Evolutionary conservation across 208 protist species (phyloP).

Genomic region (Strigomonas oncopelti): DNA sequence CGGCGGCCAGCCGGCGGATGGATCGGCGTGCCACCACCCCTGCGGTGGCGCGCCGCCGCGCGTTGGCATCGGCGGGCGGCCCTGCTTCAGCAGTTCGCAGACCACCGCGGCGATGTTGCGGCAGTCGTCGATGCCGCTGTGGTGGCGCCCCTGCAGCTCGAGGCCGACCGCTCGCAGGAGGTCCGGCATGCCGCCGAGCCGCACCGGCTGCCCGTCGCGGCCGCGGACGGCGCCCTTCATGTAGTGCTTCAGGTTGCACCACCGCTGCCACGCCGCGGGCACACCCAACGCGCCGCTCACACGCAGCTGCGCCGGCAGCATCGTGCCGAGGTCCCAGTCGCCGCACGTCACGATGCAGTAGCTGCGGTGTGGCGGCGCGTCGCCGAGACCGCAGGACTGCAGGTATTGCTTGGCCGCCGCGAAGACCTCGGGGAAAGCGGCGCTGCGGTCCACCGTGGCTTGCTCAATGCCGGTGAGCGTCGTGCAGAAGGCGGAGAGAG

Average conservation of each 20-base stretch:
- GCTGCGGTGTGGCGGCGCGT: constrained; percentile 38
- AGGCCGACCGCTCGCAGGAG: constrained; percentile 74
- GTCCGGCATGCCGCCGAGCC: constrained; percentile 28
- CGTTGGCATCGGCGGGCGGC: constrained; percentile 8
- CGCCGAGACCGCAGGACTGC: constrained; percentile 33
- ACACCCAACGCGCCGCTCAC: constrained; percentile 22
- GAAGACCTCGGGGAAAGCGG: constrained; percentile 65
- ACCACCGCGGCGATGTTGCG: constrained; percentile 88
- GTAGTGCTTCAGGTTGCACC: constrained; percentile 89
- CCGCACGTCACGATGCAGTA: constrained; percentile 91
- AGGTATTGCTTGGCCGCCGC: constrained; percentile 62
- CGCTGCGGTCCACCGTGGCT: constrained; percentile 38
- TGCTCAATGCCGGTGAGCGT: constrained; percentile 87
- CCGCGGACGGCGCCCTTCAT: constrained; percentile 31
- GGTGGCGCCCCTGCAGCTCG: constrained; percentile 72
- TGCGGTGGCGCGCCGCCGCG: not conserved
- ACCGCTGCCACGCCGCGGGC: constrained; percentile 44
- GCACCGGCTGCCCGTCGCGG: not conserved
- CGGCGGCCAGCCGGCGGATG: constrained; percentile 7
- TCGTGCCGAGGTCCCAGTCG: constrained; percentile 90
- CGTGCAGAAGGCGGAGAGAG: constrained; percentile 81
- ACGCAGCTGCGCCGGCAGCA: constrained; percentile 70
- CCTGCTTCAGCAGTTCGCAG: constrained; percentile 39
- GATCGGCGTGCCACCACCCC: constrained; percentile 18
- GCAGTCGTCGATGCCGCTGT: constrained; percentile 92